These are phyloP conservation scores for Mucor piriformis DNA, from an alignment of 371 early-diverging fungal species.

Conservation along the genomic window DNA sequence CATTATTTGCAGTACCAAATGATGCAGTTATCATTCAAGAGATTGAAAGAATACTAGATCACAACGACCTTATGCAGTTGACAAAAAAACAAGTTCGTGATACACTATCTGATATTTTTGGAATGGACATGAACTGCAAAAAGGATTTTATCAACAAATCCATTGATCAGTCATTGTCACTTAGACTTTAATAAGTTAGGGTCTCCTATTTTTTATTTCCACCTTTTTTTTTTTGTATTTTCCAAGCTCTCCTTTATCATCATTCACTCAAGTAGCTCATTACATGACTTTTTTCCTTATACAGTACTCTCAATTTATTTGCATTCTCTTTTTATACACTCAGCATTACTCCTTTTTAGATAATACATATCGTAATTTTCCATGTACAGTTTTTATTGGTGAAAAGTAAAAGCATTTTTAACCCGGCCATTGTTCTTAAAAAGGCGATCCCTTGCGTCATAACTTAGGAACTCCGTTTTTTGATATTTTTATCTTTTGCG, in stretches of 20 bases:
- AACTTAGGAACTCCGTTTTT: too few relatives aligned
- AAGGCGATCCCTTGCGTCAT: too few relatives aligned
- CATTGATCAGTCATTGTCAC: slow-evolving; percentile 61
- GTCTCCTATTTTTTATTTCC: not conserved
- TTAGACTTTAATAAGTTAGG: slow-evolving; percentile 8
- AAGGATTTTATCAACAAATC: slow-evolving; percentile 80
- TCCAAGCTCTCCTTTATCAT: too few relatives aligned
- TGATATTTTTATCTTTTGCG: too few relatives aligned
- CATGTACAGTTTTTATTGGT: too few relatives aligned
- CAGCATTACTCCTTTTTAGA: too few relatives aligned
- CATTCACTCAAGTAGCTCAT: not conserved
- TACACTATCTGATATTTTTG: slow-evolving; percentile 71
- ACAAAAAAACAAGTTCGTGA: slow-evolving; percentile 88
- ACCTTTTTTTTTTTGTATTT: not conserved
- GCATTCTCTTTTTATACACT: too few relatives aligned
- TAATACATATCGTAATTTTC: too few relatives aligned
- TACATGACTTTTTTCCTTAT: too few relatives aligned
- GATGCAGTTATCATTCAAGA: slow-evolving; percentile 77
- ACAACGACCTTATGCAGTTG: slow-evolving; percentile 73
- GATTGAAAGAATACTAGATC: slow-evolving; percentile 72
- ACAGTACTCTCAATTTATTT: too few relatives aligned
- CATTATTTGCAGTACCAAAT: slow-evolving; percentile 13
- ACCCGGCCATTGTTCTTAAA: too few relatives aligned
- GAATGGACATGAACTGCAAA: slow-evolving; percentile 74
- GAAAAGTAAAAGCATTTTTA: too few relatives aligned